Evolutionary conservation across 306 rosid species (phyloP), one percentile per base, ranked within the genome.

Genomic region (Fragaria iinumae): DNA sequence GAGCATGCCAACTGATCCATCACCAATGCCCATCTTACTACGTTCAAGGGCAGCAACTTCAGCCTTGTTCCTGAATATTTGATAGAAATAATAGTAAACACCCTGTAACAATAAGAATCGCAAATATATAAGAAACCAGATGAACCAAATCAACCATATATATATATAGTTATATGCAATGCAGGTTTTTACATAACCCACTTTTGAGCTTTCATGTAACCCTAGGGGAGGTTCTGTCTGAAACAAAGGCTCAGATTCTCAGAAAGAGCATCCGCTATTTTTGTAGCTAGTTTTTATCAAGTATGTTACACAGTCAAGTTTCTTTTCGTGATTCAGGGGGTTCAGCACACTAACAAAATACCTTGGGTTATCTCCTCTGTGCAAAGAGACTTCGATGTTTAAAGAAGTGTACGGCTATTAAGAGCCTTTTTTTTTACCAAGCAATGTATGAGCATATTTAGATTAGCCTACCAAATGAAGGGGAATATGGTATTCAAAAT

Each of bases 31-130:
- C 65, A 75, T 67, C 72, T 77, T 92, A 86, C 82, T 87, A 36
- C 69, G 85, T 80, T 82, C 76, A 71, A 89, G 86, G 7, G 92
- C 79, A 84, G 90, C 92, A 80, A 76, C 89, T 84, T 90, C 92
- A 41, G 96, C 97, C 86, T 86, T 88, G 87, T 75, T 88, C 97
- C 99, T 90, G 97, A 95, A 95, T 92, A 92, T 84, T 87, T 95
- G 99, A 91, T 95, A 95, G 99, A 95, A 95, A 88, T 95, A 95
- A 87, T 92, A 95, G 85, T 92, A 95, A 90, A 95, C 99, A 87
- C 99, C 99, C 97, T 90, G 97, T 89, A 80, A 85, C 82, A 88
- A 84, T 78, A 83, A 80, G 89, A 34, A 86, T 80, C 63, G 63
- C 75, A 70, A 80, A 80, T 67, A 76, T 73, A 78, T 87, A 88